Evolutionary conservation across 352 stramenopile species (phyloP).

Genomic region (Globisporangium echinulatum): DNA sequence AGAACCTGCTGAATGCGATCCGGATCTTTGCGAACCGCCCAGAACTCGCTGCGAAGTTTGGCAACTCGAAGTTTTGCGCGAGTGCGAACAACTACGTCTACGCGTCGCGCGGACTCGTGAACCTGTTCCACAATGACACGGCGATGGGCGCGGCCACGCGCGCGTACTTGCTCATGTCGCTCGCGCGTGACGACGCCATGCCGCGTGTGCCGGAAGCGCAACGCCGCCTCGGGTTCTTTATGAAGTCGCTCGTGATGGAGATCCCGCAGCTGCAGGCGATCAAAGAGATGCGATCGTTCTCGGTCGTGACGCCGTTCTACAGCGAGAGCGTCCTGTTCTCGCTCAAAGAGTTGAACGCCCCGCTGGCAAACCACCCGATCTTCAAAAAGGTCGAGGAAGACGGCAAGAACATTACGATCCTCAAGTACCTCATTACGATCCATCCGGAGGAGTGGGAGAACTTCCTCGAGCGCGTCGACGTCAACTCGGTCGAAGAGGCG

Average conservation of each 20-base stretch:
- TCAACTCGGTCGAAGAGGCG: constrained; percentile 54
- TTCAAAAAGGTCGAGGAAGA: constrained; percentile 71
- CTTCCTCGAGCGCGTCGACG: constrained; percentile 70
- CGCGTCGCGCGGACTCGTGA: constrained; percentile 65
- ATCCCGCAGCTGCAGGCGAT: constrained; percentile 65
- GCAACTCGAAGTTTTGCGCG: constrained; percentile 71
- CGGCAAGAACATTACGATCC: constrained; percentile 76
- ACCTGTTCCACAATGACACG: constrained; percentile 68
- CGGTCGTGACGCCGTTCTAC: constrained; percentile 76
- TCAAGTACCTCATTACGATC: constrained; percentile 77
- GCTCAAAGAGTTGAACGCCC: constrained; percentile 55
- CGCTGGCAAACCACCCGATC: constrained; percentile 61
- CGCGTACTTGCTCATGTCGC: constrained; percentile 60
- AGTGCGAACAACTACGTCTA: constrained; percentile 73
- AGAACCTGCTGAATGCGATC: constrained; percentile 53
- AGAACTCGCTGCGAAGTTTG: constrained; percentile 56
- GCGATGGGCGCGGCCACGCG: constrained; percentile 74
- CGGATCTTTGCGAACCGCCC: constrained; percentile 46
- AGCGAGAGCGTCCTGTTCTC: constrained; percentile 66
- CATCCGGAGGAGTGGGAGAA: constrained; percentile 77
- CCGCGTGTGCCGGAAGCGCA: constrained; percentile 61
- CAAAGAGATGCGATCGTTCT: constrained; percentile 82
- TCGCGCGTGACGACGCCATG: constrained; percentile 67
- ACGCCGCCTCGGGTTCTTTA: constrained; percentile 73
- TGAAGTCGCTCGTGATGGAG: constrained; percentile 76